phyloP scores from a whole-genome alignment of 23 red algal genomes.

The Pyropia haitanensis region DNA sequence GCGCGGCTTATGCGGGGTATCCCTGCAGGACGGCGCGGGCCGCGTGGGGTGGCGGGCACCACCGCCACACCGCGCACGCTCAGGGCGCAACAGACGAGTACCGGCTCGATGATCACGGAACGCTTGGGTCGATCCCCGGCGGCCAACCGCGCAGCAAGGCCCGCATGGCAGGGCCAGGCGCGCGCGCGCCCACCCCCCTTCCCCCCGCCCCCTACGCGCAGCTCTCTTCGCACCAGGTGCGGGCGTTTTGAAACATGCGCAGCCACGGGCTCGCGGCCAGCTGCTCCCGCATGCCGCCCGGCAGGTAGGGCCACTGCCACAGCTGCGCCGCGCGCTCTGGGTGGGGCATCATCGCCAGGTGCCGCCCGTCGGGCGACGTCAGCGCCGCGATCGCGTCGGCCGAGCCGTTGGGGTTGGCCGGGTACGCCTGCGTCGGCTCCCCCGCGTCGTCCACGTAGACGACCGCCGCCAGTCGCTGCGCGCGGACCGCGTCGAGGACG shows the following conservation, averaged over 20 bases:
- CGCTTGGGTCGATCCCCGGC: no score
- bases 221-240: slow-evolving; percentile 58
- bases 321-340: slow-evolving; percentile 79
- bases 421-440: slow-evolving; percentile 56
- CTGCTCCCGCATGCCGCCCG: slow-evolving; percentile 19
- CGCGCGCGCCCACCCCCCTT: no score
- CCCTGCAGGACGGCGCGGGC: no score
- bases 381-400: slow-evolving; percentile 62
- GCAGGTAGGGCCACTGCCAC: slow-evolving; percentile 89
- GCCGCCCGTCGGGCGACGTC: slow-evolving; percentile 70
- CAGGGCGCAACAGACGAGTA: no score
- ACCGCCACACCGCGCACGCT: no score
- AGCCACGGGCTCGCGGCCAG: slow-evolving; percentile 82
- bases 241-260: slow-evolving; percentile 92
- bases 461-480: slow-evolving; percentile 28
- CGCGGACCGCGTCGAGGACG: slow-evolving; percentile 24
- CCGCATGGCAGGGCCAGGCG: no score
- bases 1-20: no score
- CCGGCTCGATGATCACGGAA: no score
- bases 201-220: no score
- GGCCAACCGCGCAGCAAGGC: no score
- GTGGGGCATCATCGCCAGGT: slow-evolving; percentile 99
- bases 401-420: slow-evolving; percentile 88
- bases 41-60: no score
- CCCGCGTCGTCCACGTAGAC: slow-evolving; percentile 77